Conservation (phyloP, 257 asterid species). For the Lycium ferocissimum region DNA sequence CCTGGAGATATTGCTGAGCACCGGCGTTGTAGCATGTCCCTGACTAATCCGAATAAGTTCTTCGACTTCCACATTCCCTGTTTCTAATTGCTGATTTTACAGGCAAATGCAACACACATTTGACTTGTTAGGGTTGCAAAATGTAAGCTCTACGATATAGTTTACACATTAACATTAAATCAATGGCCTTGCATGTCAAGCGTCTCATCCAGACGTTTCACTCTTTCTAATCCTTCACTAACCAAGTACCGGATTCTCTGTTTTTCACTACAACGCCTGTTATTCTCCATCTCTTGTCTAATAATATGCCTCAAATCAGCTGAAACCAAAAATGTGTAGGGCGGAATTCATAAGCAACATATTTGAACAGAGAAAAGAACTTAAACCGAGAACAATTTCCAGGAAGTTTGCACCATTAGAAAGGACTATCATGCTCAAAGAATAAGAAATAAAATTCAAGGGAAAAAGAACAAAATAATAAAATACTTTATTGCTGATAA, state of each 20-base stretch:
- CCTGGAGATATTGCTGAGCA: background rate
- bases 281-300: conserved; percentile 83
- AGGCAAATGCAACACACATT: background rate
- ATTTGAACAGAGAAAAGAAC: background rate
- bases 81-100: too few relatives aligned
- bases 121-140: background rate
- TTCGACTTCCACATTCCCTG: background rate
- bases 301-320: conserved; percentile 75
- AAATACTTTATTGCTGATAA: background rate
- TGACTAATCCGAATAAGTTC: background rate
- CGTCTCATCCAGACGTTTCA: conserved; percentile 81
- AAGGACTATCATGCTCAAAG: conserved; percentile 11
- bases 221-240: conserved; percentile 82
- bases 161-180: background rate
- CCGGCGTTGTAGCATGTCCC: too few relatives aligned
- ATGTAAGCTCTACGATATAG: background rate
- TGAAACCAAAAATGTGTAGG: conserved; percentile 33
- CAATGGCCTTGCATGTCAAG: conserved; percentile 93
- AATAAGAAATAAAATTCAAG: background rate
- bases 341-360: background rate
- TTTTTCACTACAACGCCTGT: conserved; percentile 71
- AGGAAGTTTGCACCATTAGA: background rate
- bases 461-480: background rate
- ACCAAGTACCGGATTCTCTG: conserved; percentile 82
- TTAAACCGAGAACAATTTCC: background rate